Evolutionary conservation across 495 filamentous ascomycete species (phyloP).

Genomic region (Aspergillus nanangensis): DNA sequence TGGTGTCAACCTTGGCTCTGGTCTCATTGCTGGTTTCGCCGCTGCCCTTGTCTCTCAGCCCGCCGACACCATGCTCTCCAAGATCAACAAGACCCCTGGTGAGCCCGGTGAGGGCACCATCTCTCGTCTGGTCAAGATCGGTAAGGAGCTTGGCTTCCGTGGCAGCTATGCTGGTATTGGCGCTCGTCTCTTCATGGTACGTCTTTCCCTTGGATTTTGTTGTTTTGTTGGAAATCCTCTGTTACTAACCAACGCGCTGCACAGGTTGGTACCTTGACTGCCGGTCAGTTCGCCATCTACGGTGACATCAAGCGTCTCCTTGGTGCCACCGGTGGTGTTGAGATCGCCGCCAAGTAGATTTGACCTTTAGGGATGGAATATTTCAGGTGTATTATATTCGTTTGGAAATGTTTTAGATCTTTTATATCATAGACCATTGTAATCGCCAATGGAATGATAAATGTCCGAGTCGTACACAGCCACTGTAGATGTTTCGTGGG

Average conservation of each 20-base stretch:
- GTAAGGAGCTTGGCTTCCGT: constrained; percentile 83
- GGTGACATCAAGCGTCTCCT: constrained; percentile 55
- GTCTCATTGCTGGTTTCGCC: constrained; percentile 96
- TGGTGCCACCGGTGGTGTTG: constrained; percentile 73
- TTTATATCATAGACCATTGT: neutral
- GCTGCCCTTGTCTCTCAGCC: constrained; percentile 95
- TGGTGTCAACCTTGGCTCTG: constrained; percentile 85
- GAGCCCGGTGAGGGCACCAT: constrained; percentile 91
- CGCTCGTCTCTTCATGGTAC: constrained; percentile 79
- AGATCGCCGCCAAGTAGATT: constrained; percentile 58
- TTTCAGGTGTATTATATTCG: too few relatives aligned
- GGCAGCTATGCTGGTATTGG: constrained; percentile 91
- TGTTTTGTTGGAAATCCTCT: too few relatives aligned
- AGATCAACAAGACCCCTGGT: constrained; percentile 99
- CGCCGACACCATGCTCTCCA: constrained; percentile 97
- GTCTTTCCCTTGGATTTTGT: too few relatives aligned
- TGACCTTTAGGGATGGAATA: neutral
- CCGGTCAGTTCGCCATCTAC: constrained; percentile 97
- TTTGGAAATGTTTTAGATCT: too few relatives aligned
- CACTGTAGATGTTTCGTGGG: too few relatives aligned
- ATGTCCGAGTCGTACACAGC: too few relatives aligned
- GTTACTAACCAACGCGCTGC: too few relatives aligned
- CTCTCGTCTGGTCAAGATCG: constrained; percentile 91
- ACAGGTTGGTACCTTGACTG: constrained; percentile 77
- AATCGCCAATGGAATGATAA: neutral